Conservation (phyloP, 2,329 filamentous ascomycete genomes). For the Delphinella strobiligena region DNA sequence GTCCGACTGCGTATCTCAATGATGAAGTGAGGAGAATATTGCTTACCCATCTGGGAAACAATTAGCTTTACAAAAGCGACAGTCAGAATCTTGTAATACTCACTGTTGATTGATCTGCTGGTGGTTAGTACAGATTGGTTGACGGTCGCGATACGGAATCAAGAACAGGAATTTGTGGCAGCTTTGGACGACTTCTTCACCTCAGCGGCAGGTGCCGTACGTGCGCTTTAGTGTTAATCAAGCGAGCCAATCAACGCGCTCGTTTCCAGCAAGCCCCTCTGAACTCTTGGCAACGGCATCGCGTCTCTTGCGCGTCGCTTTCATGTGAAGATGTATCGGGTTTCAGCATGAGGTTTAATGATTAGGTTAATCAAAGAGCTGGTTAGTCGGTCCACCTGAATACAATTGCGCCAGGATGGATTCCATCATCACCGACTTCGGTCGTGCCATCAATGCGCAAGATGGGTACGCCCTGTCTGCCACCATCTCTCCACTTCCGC, state of each 20-base stretch:
- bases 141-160: not conserved
- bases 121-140: slow-evolving; percentile 8
- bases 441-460: slow-evolving; percentile 48
- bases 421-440: slow-evolving; percentile 60
- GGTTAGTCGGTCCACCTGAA: not conserved
- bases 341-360: too few species aligned
- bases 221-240: not conserved
- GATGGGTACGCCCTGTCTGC: slow-evolving; percentile 64
- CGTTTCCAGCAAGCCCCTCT: not conserved
- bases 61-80: not conserved
- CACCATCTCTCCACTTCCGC: slow-evolving; percentile 60
- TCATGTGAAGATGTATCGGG: too few species aligned
- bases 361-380: not conserved
- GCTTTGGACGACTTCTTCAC: not conserved
- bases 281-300: not conserved
- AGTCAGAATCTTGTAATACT: not conserved
- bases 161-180: not conserved
- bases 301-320: not conserved
- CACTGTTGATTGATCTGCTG: slow-evolving; percentile 8
- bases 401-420: slow-evolving; percentile 41
- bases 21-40: slow-evolving; percentile 1
- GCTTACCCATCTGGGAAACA: slow-evolving; percentile 10
- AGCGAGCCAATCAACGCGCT: not conserved
- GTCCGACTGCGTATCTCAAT: slow-evolving; percentile 4
- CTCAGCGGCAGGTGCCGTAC: not conserved